Base-by-base conservation (phyloP, 2,329 filamentous ascomycete genomes). In the Fusarium sp. region DNA sequence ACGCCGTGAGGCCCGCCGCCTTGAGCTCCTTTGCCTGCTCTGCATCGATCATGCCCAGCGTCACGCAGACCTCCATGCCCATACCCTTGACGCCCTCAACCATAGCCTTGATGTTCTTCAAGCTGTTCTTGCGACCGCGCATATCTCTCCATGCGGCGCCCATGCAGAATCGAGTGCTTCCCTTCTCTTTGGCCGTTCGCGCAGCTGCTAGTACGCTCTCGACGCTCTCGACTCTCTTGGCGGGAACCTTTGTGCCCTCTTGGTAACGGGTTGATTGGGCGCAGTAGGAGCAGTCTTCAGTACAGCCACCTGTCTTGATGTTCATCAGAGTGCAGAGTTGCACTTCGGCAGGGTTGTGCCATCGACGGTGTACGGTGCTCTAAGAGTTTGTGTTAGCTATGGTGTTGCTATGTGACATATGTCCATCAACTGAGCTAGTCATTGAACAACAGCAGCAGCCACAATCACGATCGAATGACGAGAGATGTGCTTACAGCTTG, bases 291-390 rank as follows among this genome's bases (percentile, higher is more conserved):
- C 95, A 97, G 83, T 97, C 95, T 82, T 97, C 95, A 76, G 90
- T 94, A 83, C 95, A 97, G 53, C 95, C 95, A 61, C 95, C 95
- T 14, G 94, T 97, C 81, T 97, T 97, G 86, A 97, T 97, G 86
- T 97, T 97, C 93, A 97, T 97, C 65, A 97, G 87, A 0, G 95
- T 97, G 85, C 95, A 97, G 83, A 97, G 92, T 83, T 97, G 95
- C 71, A 97, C 93, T 33, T 93, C 91, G 51, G 91, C 87, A 12
- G 95, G 93, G 78, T 93, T 89, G 83, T 97, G 95, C 85, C 97
- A 97, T 76, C 92, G 91, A 50, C 94, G 91, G 83, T 97, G 95
- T 64, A 97, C 85, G 39, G 87, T 89, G 73, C 90, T 91, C 94
- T 96, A 73, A 36, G 36, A 58, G 11, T 48, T 39, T 36, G 51